Percentiles rank a stretch among this genome's conserved stretches.
Evolutionary conservation across 2,329 filamentous ascomycete genomes (phyloP).

Genomic region (Zopfia rhizophila): DNA sequence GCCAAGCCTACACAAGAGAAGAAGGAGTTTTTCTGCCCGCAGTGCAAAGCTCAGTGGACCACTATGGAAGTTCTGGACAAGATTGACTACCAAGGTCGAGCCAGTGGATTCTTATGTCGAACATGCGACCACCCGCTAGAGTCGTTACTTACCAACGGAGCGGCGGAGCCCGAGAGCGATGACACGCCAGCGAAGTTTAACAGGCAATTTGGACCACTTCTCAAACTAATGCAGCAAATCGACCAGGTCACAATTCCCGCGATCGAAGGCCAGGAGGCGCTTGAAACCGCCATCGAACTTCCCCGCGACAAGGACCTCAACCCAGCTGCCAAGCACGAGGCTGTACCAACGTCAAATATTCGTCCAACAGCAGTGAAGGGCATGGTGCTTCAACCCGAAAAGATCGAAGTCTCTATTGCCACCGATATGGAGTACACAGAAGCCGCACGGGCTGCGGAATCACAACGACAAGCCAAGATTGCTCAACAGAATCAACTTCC

Average conservation of each 20-base stretch:
- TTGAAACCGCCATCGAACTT: conserved; percentile 71
- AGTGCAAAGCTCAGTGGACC: conserved; percentile 88
- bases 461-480: conserved; percentile 71
- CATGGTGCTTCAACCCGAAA: conserved; percentile 72
- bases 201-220: conserved; percentile 81
- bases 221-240: conserved; percentile 78
- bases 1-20: conserved; percentile 82
- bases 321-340: conserved; percentile 69
- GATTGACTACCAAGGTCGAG: conserved; percentile 64
- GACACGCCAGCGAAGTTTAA: conserved; percentile 67
- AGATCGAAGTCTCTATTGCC: conserved; percentile 76
- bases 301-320: conserved; percentile 72
- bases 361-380: conserved; percentile 76
- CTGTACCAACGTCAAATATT: conserved; percentile 64
- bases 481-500: conserved; percentile 76
- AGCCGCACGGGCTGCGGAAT: conserved; percentile 73
- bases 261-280: conserved; percentile 76
- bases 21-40: conserved; percentile 88
- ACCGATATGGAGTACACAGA: conserved; percentile 72
- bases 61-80: conserved; percentile 88
- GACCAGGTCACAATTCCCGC: conserved; percentile 78
- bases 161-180: conserved; percentile 67
- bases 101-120: conserved; percentile 81
- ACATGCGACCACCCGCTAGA: conserved; percentile 75
- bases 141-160: conserved; percentile 36